Conservation (phyloP, 2,329 filamentous ascomycete genomes). For the Penicillium sp. region DNA sequence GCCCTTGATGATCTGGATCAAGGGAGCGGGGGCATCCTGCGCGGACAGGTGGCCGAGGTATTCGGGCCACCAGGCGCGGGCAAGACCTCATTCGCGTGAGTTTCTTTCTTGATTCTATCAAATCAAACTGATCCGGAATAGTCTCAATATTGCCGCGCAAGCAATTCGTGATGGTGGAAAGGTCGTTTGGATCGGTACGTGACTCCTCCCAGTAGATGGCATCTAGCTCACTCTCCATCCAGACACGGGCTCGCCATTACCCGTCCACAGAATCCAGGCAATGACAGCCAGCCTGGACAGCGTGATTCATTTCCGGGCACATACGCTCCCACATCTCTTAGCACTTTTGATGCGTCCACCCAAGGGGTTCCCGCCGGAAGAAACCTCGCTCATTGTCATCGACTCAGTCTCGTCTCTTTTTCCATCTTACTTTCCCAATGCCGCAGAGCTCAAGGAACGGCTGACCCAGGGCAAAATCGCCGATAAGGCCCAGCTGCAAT, state of each 20-base stretch:
- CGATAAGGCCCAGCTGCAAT: constrained; percentile 42
- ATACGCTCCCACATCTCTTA: constrained; percentile 64
- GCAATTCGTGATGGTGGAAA: constrained; percentile 59
- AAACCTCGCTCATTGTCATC: constrained; percentile 69
- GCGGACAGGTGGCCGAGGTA: constrained; percentile 78
- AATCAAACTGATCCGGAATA: constrained; percentile 33
- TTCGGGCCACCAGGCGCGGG: constrained; percentile 84
- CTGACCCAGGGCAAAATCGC: constrained; percentile 30
- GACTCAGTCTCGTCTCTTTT: constrained; percentile 76
- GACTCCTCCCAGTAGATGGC: background rate
- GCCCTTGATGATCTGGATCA: constrained; percentile 18
- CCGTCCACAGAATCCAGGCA: constrained; percentile 47
- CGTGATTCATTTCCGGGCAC: constrained; percentile 63
- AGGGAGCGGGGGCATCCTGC: constrained; percentile 48
- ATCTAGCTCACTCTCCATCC: constrained; percentile 4
- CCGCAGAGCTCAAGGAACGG: constrained; percentile 36
- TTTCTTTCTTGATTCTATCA: constrained; percentile 4
- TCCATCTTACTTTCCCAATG: constrained; percentile 71
- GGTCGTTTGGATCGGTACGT: constrained; percentile 80
- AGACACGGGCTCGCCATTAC: constrained; percentile 53
- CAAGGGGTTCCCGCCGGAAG: constrained; percentile 58
- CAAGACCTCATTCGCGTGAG: constrained; percentile 79
- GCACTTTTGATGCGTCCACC: constrained; percentile 71
- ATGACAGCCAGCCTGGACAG: constrained; percentile 47
- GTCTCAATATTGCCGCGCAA: constrained; percentile 67